A percentile compares a stretch with the other conserved stretches of the same genome.
phyloP scores from a whole-genome alignment of 805 yeast species.

The Cyberlindnera mycetangii region DNA sequence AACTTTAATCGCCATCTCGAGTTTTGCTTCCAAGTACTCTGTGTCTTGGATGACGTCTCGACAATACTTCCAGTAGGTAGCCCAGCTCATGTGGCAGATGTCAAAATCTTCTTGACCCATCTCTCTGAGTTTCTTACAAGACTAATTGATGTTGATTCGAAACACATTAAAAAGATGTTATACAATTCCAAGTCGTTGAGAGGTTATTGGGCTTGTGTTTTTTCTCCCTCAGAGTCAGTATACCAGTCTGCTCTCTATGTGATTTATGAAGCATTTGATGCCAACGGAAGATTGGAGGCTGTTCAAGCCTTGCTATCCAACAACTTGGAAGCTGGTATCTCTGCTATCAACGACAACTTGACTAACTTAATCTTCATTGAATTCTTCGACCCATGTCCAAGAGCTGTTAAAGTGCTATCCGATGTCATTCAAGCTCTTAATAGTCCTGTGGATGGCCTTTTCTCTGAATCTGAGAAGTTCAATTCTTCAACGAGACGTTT shows the following conservation, averaged over 20 bases:
- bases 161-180: slow-evolving; percentile 37
- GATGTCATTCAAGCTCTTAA: slow-evolving; percentile 64
- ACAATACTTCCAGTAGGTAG: slow-evolving; percentile 27
- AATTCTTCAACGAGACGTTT: slow-evolving; percentile 27
- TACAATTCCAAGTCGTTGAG: slow-evolving; percentile 41
- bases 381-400: slow-evolving; percentile 70
- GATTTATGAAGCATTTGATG: slow-evolving; percentile 74
- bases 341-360: slow-evolving; percentile 47
- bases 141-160: slow-evolving; percentile 38
- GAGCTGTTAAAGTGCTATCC: slow-evolving; percentile 69
- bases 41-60: slow-evolving; percentile 28
- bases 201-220: slow-evolving; percentile 75
- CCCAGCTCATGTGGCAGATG: slow-evolving; percentile 28
- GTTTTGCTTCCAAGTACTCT: slow-evolving; percentile 23
- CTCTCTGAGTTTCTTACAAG: slow-evolving; percentile 36
- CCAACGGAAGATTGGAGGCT: slow-evolving; percentile 76
- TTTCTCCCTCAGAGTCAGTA: slow-evolving; percentile 54
- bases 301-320: slow-evolving; percentile 50
- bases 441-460: slow-evolving; percentile 64
- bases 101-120: slow-evolving; percentile 27
- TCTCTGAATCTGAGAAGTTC: slow-evolving; percentile 30
- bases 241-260: slow-evolving; percentile 71
- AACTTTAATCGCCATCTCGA: slow-evolving; percentile 24
- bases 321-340: slow-evolving; percentile 44
- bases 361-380: slow-evolving; percentile 42